A percentile compares a stretch with the other conserved stretches of the same genome.
These are phyloP conservation scores for Fusarium dlaminii DNA, from an alignment of 2,329 filamentous ascomycete species.

Conservation along the genomic window DNA sequence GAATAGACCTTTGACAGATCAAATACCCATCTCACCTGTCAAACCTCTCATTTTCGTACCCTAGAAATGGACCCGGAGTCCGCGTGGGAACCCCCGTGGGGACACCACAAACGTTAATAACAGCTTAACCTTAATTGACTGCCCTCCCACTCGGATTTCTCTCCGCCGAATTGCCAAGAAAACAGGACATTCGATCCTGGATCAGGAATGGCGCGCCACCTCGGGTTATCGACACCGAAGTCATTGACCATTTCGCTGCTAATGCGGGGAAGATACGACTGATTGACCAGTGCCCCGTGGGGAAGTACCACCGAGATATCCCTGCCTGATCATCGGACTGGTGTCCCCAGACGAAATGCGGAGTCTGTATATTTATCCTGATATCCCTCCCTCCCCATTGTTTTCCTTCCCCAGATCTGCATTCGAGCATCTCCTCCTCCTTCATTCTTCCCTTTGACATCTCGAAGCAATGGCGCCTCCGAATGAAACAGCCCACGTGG, in stretches of 20 bases:
- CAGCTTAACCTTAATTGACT: constrained; percentile 11
- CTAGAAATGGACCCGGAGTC: constrained; percentile 7
- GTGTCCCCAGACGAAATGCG: background rate
- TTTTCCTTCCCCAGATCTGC: constrained; percentile 21
- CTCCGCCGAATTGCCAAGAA: background rate
- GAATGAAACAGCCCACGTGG: constrained; percentile 18
- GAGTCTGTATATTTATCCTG: constrained; percentile 20
- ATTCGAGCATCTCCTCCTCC: constrained; percentile 6
- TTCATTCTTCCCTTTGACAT: background rate
- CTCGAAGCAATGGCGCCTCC: constrained; percentile 18
- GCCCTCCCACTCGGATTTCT: background rate
- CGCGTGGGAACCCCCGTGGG: constrained; percentile 10
- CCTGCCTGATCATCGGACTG: constrained; percentile 1
- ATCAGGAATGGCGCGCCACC: background rate
- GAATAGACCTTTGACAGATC: background rate
- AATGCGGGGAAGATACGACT: constrained; percentile 20
- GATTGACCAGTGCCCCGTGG: constrained; percentile 29
- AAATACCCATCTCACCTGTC: background rate
- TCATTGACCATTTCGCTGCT: background rate
- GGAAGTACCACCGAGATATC: constrained; percentile 27
- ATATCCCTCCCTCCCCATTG: background rate
- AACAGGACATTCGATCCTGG: background rate
- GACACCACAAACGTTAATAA: constrained; percentile 1
- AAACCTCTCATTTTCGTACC: constrained; percentile 1
- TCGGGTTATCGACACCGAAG: constrained; percentile 16